Evolutionary conservation across 225 moss, liverwort and hornwort species (phyloP).

Genomic region (Neckera pumila): DNA sequence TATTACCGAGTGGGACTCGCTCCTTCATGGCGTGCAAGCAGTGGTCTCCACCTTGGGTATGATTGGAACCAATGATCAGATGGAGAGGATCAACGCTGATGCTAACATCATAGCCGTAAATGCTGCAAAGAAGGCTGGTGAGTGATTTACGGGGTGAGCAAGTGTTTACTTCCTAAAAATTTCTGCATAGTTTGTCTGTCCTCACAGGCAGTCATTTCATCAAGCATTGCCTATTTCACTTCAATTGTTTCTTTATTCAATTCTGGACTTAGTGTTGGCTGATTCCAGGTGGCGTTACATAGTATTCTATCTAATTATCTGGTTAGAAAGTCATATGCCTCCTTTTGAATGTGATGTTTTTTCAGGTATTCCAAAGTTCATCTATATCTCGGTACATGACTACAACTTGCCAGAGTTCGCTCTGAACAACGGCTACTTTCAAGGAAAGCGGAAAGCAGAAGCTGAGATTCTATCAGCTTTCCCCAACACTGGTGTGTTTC

Average conservation of each 20-base stretch:
- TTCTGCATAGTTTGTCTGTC: background rate
- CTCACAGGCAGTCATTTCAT: background rate
- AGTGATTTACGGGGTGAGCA: background rate
- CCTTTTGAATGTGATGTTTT: background rate
- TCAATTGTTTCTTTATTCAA: background rate
- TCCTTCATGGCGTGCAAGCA: constrained; percentile 71
- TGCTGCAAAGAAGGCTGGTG: constrained; percentile 74
- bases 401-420: constrained; percentile 85
- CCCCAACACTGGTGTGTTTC: constrained; percentile 43
- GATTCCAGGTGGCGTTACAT: background rate
- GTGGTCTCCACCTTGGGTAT: constrained; percentile 80
- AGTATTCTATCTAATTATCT: background rate
- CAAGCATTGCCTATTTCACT: background rate
- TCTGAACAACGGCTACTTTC: constrained; percentile 75
- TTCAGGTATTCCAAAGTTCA: constrained; percentile 75
- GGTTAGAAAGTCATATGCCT: background rate
- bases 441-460: constrained; percentile 87
- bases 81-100: constrained; percentile 87
- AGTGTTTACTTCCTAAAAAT: background rate
- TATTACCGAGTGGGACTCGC: constrained; percentile 72
- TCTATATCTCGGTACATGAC: constrained; percentile 82
- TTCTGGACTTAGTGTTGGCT: background rate
- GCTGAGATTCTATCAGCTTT: constrained; percentile 52
- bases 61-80: constrained; percentile 71
- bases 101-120: constrained; percentile 78